Evolutionary conservation across 257 asterid genomes (phyloP).

Genomic region (Nicotiana otophora): DNA sequence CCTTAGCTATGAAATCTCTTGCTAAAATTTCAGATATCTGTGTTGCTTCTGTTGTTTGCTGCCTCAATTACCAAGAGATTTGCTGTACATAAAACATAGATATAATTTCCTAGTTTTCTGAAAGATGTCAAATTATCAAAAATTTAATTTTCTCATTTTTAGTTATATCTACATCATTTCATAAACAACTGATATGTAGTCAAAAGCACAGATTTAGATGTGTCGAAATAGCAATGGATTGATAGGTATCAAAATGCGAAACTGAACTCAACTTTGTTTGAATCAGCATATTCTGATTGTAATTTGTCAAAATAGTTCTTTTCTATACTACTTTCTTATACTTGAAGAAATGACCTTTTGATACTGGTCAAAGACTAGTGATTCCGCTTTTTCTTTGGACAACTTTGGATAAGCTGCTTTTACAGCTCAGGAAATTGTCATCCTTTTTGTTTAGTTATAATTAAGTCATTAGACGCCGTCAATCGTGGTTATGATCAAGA

Average conservation of each 20-base stretch:
- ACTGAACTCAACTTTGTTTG: not conserved
- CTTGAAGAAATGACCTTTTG: not conserved
- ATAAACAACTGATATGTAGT: not conserved
- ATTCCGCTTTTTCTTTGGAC: not conserved
- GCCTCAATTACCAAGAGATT: not conserved
- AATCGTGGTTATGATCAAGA: not conserved
- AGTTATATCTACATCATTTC: not conserved
- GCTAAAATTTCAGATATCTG: not conserved
- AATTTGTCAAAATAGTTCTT: not conserved
- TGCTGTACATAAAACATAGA: not conserved
- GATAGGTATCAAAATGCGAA: not conserved
- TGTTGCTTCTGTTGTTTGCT: not conserved
- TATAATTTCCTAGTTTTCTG: not conserved
- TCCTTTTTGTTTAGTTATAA: not conserved
- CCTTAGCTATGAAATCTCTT: not conserved
- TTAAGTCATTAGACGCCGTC: not conserved
- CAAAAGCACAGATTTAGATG: not conserved
- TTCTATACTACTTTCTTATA: not conserved
- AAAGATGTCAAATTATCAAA: not conserved
- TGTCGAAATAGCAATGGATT: not conserved
- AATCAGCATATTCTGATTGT: not conserved
- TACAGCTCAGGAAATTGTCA: conserved; percentile 3
- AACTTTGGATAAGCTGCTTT: not conserved
- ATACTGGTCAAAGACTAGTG: not conserved
- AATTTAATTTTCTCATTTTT: not conserved